Percentiles rank a stretch among this genome's conserved stretches.
Evolutionary conservation across 2,329 filamentous ascomycete genomes (phyloP).

Genomic region (Cordyceps fumosorosea): DNA sequence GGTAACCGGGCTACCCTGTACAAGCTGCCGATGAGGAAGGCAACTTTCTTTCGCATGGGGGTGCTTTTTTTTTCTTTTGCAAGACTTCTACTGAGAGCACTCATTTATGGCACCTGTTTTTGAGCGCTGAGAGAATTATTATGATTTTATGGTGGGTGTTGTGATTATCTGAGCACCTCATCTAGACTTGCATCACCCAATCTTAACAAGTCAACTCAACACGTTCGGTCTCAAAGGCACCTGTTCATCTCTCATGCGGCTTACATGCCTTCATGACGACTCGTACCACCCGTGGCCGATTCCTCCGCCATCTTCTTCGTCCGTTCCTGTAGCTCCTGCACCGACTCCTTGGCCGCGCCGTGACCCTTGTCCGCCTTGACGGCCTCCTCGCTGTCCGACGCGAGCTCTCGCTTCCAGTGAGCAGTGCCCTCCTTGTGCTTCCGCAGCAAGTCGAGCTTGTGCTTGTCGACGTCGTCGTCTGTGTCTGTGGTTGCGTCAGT

Average conservation of each 20-base stretch:
- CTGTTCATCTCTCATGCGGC: too few species aligned
- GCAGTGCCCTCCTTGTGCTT: constrained; percentile 66
- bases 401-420: constrained; percentile 72
- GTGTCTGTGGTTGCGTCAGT: constrained; percentile 21
- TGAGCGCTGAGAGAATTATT: too few species aligned
- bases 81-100: too few species aligned
- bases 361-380: constrained; percentile 55
- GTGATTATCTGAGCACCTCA: too few species aligned
- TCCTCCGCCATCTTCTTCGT: constrained; percentile 47
- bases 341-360: constrained; percentile 25
- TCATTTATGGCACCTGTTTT: too few species aligned
- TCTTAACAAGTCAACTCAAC: too few species aligned
- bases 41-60: too few species aligned
- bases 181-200: too few species aligned
- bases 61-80: too few species aligned
- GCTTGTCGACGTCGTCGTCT: constrained; percentile 43
- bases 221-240: too few species aligned
- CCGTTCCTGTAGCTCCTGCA: constrained; percentile 49
- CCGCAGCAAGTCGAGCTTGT: constrained; percentile 53
- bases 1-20: constrained; percentile 6
- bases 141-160: too few species aligned
- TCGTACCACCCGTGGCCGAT: neutral
- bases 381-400: constrained; percentile 71
- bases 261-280: constrained; percentile 1
- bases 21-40: too few species aligned